These are phyloP conservation scores for Leishmania gerbilli DNA, from an alignment of 208 protist genomes.

Conservation along the genomic window DNA sequence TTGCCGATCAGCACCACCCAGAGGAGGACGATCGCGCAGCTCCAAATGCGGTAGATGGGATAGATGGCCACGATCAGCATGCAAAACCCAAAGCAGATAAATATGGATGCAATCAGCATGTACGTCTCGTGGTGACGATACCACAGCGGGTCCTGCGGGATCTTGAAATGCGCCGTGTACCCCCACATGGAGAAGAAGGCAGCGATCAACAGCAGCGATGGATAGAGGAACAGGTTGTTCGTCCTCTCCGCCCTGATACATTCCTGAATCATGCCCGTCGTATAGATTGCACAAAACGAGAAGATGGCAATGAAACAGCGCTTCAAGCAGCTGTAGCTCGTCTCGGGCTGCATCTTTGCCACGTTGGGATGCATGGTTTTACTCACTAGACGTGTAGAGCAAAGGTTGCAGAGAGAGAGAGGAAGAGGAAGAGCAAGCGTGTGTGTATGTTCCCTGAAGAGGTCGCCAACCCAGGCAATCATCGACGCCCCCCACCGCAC, in stretches of 20 bases:
- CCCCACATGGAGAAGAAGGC: conserved; percentile 74
- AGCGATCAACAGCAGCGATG: conserved; percentile 49
- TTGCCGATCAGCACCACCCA: conserved; percentile 30
- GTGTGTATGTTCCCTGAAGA: not conserved
- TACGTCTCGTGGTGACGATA: conserved; percentile 61
- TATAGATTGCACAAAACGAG: conserved; percentile 38
- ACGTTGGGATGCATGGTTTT: conserved; percentile 33
- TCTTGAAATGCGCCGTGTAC: conserved; percentile 57
- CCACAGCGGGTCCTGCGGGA: conserved; percentile 62
- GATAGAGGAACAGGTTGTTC: conserved; percentile 41
- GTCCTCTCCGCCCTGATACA: conserved; percentile 53
- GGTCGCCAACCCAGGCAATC: not conserved
- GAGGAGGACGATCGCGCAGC: conserved; percentile 26
- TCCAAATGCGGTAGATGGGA: conserved; percentile 36
- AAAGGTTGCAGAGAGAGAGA: not conserved
- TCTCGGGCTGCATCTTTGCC: conserved; percentile 28
- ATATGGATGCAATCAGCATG: conserved; percentile 32
- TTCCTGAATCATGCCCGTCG: conserved; percentile 45
- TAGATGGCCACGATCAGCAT: conserved; percentile 68
- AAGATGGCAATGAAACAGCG: conserved; percentile 19
- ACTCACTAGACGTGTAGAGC: not conserved
- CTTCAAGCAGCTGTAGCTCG: conserved; percentile 27
- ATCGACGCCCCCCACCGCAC: not conserved
- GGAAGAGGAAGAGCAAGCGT: no score
- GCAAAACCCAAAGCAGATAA: conserved; percentile 24